Conservation (phyloP, 2,329 filamentous ascomycete species). For the Fusarium multiceps region DNA sequence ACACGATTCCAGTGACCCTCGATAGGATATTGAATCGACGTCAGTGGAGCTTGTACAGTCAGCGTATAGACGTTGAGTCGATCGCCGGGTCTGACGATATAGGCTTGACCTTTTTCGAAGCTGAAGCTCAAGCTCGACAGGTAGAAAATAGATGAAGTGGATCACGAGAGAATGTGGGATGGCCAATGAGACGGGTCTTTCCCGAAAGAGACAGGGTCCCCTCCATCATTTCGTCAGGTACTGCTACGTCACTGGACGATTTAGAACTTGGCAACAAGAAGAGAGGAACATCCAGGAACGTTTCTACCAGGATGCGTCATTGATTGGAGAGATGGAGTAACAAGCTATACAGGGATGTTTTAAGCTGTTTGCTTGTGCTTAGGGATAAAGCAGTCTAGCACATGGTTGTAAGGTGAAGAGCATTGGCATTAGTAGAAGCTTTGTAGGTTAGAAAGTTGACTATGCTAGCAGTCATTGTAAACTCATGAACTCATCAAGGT, state of each 20-base stretch:
- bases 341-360: not conserved
- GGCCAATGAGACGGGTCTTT: slow-evolving; percentile 25
- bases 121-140: slow-evolving; percentile 20
- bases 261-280: slow-evolving; percentile 31
- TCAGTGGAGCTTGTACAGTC: slow-evolving; percentile 32
- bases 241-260: slow-evolving; percentile 39
- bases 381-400: not conserved
- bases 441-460: not conserved
- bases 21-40: slow-evolving; percentile 15
- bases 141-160: slow-evolving; percentile 30
- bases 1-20: not conserved
- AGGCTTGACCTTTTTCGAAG: slow-evolving; percentile 10
- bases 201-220: slow-evolving; percentile 30
- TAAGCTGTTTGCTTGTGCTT: not conserved
- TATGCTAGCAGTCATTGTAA: too few relatives aligned
- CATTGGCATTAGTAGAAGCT: not conserved
- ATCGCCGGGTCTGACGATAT: slow-evolving; percentile 26
- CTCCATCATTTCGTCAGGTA: slow-evolving; percentile 26
- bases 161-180: slow-evolving; percentile 18
- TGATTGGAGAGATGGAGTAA: not conserved
- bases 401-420: not conserved
- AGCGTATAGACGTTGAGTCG: slow-evolving; percentile 10
- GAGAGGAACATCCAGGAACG: not conserved
- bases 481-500: not conserved
- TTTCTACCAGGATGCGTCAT: slow-evolving; percentile 29